Evolutionary conservation across 2,329 filamentous ascomycete species (phyloP).

Genomic region (Metarhizium guizhouense): DNA sequence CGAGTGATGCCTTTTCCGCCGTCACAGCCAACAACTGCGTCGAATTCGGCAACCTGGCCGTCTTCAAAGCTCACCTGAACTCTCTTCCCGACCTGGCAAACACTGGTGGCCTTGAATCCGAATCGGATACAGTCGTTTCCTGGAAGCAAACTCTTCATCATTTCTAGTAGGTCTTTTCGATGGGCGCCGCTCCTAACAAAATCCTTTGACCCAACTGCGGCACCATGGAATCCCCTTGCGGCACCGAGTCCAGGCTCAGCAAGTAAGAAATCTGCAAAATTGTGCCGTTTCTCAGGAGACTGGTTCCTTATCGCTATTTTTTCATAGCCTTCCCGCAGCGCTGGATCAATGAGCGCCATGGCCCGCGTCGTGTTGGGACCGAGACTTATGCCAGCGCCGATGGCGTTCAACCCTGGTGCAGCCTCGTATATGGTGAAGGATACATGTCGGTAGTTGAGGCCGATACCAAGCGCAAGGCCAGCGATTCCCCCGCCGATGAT

Average conservation of each 20-base stretch:
- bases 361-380: slow-evolving; percentile 41
- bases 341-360: slow-evolving; percentile 28
- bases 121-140: neutral
- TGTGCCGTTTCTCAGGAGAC: slow-evolving; percentile 2
- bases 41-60: neutral
- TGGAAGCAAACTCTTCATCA: neutral
- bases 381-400: slow-evolving; percentile 43
- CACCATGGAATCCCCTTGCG: neutral
- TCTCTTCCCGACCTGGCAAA: neutral
- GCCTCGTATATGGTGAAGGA: slow-evolving; percentile 38
- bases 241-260: neutral
- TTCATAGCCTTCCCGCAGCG: slow-evolving; percentile 21
- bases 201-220: neutral
- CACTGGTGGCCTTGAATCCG: neutral
- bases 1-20: neutral
- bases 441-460: slow-evolving; percentile 32
- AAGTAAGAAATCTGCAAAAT: neutral
- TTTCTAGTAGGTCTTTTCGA: neutral
- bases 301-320: slow-evolving; percentile 7
- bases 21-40: neutral
- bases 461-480: slow-evolving; percentile 38
- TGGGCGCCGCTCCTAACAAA: neutral
- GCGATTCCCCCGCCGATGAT: slow-evolving; percentile 44
- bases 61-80: neutral
- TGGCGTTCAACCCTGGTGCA: slow-evolving; percentile 30